A percentile compares a stretch with the other conserved stretches of the same genome.
These are phyloP conservation scores for Waltergamsia citrina DNA, from an alignment of 2,329 filamentous ascomycete genomes.

Conservation along the genomic window DNA sequence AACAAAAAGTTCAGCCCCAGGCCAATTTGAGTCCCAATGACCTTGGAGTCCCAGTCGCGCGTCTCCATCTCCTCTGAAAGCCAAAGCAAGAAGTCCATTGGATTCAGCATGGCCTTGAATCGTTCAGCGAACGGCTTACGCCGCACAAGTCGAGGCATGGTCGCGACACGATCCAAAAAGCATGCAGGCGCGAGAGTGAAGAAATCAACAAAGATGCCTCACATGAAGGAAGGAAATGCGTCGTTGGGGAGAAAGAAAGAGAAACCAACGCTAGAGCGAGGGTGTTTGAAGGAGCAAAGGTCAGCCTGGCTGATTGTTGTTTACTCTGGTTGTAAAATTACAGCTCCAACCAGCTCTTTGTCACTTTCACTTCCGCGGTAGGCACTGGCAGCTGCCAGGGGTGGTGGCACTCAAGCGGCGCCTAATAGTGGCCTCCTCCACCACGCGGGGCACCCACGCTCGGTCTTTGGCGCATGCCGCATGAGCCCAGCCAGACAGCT, in stretches of 20 bases:
- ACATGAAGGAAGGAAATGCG: too few relatives aligned
- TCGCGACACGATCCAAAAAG: too few relatives aligned
- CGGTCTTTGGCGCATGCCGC: neutral
- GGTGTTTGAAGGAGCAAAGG: neutral
- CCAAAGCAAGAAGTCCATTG: conserved; percentile 84
- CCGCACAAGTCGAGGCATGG: conserved; percentile 71
- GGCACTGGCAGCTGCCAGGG: conserved; percentile 4
- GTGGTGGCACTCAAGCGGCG: too few relatives aligned
- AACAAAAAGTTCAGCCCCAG: conserved; percentile 70
- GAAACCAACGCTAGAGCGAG: too few relatives aligned
- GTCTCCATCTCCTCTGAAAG: conserved; percentile 88
- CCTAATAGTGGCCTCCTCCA: too few relatives aligned
- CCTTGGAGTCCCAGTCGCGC: conserved; percentile 78
- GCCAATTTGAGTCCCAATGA: conserved; percentile 68
- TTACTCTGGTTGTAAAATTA: conserved; percentile 4
- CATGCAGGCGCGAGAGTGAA: too few relatives aligned
- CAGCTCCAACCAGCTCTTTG: conserved; percentile 3
- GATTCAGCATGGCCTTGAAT: conserved; percentile 71
- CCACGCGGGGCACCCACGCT: neutral
- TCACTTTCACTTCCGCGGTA: neutral
- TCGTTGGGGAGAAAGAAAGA: too few relatives aligned
- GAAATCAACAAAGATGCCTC: too few relatives aligned
- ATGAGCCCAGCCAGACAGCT: too few relatives aligned
- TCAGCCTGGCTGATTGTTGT: neutral
- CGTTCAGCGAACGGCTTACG: conserved; percentile 71